phyloP scores from a whole-genome alignment of 2,329 filamentous ascomycete genomes.

The Aspergillus latus region DNA sequence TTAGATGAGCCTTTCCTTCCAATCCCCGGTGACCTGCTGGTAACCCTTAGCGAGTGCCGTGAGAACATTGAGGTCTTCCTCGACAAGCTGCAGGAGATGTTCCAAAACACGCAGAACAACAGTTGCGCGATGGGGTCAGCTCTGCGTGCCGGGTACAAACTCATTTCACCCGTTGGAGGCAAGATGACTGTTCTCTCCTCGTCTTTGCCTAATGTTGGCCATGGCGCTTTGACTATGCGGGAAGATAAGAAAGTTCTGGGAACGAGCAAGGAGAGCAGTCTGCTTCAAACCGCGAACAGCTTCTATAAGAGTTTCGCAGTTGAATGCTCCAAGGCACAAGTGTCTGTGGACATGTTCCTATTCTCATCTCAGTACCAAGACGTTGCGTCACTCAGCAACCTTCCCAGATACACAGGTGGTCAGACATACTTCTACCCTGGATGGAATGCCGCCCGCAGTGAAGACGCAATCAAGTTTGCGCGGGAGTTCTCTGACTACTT shows the following conservation, averaged over 20 bases:
- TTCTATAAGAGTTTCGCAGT: slow-evolving; percentile 99
- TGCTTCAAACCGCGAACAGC: slow-evolving; percentile 88
- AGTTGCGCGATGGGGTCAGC: slow-evolving; percentile 95
- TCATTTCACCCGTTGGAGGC: slow-evolving; percentile 89
- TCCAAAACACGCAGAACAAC: slow-evolving; percentile 86
- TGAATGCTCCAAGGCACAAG: slow-evolving; percentile 97
- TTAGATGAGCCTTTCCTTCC: slow-evolving; percentile 95
- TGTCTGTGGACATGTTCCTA: slow-evolving; percentile 97
- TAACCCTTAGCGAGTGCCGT: slow-evolving; percentile 83
- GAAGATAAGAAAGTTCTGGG: slow-evolving; percentile 98
- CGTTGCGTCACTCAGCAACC: slow-evolving; percentile 90
- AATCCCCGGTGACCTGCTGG: slow-evolving; percentile 85
- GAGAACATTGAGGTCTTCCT: slow-evolving; percentile 91
- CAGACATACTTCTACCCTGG: slow-evolving; percentile 99
- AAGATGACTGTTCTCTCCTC: slow-evolving; percentile 92
- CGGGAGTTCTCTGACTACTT: slow-evolving; percentile 95
- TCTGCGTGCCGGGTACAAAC: slow-evolving; percentile 87
- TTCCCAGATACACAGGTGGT: slow-evolving; percentile 92
- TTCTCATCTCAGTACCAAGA: slow-evolving; percentile 97
- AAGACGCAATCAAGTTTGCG: slow-evolving; percentile 97
- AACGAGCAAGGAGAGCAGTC: slow-evolving; percentile 82
- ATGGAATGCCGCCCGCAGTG: slow-evolving; percentile 90
- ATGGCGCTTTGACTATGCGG: slow-evolving; percentile 86
- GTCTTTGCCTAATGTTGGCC: slow-evolving; percentile 83
- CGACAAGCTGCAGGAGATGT: slow-evolving; percentile 90